Evolutionary conservation across 2,329 filamentous ascomycete genomes (phyloP).

Genomic region (Stagonosporopsis tanaceti): DNA sequence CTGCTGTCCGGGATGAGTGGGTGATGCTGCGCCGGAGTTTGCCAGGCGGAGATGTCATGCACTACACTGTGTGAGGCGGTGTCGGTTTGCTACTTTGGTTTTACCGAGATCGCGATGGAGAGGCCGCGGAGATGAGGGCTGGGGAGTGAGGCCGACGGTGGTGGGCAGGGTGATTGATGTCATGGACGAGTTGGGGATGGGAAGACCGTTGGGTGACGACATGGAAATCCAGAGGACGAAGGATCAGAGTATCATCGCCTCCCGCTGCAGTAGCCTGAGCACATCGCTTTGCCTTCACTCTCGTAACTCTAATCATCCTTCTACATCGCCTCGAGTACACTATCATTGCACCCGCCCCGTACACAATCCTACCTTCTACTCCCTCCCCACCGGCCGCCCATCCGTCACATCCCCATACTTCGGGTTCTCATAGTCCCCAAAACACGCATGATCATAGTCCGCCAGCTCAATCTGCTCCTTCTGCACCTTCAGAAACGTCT

Average conservation of each 20-base stretch:
- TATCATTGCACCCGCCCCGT: neutral
- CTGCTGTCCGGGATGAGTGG: neutral
- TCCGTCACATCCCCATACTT: constrained; percentile 61
- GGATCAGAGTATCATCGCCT: neutral
- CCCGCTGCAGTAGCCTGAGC: neutral
- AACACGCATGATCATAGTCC: constrained; percentile 71
- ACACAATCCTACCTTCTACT: neutral
- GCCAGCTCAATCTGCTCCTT: constrained; percentile 65
- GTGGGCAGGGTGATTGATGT: neutral
- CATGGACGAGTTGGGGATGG: neutral
- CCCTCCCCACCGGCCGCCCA: constrained; percentile 54
- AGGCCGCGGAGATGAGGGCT: neutral
- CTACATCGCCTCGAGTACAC: neutral
- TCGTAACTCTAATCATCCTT: neutral
- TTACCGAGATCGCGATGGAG: neutral
- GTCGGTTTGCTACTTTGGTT: neutral
- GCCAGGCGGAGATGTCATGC: constrained; percentile 3
- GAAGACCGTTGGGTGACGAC: neutral
- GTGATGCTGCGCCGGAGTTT: neutral
- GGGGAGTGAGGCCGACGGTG: constrained; percentile 7
- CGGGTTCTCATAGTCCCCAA: constrained; percentile 61
- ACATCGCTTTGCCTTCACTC: neutral
- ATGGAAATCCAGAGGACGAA: neutral
- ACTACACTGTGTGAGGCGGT: neutral
- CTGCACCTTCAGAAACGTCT: constrained; percentile 71